These are phyloP conservation scores for Podospora conica DNA, from an alignment of 495 filamentous ascomycete genomes.

Conservation along the genomic window DNA sequence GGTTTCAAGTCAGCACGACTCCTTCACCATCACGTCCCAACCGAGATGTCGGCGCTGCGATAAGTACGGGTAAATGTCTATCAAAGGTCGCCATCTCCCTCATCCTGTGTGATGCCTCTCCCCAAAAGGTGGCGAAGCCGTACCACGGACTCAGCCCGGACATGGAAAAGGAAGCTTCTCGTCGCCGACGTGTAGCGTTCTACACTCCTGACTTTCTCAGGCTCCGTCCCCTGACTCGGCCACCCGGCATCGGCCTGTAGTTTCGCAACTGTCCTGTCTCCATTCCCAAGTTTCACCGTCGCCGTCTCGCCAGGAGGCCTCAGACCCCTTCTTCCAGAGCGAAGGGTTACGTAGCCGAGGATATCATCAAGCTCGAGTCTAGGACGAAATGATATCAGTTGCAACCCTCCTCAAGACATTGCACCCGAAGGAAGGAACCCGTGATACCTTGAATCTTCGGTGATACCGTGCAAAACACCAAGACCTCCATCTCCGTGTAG, in stretches of 20 bases:
- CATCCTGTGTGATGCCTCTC: background rate
- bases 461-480: no score
- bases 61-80: background rate
- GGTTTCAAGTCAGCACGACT: slow-evolving; percentile 8
- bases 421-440: background rate
- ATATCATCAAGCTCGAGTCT: no score
- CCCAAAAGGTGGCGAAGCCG: background rate
- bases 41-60: background rate
- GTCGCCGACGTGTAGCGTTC: background rate
- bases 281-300: background rate
- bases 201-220: background rate
- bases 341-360: background rate
- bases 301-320: background rate
- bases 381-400: no score
- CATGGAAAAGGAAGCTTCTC: background rate
- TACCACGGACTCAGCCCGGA: no score
- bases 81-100: background rate
- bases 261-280: background rate
- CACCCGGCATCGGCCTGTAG: background rate
- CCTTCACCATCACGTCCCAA: background rate
- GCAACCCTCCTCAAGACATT: background rate
- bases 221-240: background rate
- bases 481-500: background rate
- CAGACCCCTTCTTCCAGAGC: background rate
- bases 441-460: background rate